Evolutionary conservation across 2,329 filamentous ascomycete genomes (phyloP).

Genomic region (Colletotrichum tropicicola): DNA sequence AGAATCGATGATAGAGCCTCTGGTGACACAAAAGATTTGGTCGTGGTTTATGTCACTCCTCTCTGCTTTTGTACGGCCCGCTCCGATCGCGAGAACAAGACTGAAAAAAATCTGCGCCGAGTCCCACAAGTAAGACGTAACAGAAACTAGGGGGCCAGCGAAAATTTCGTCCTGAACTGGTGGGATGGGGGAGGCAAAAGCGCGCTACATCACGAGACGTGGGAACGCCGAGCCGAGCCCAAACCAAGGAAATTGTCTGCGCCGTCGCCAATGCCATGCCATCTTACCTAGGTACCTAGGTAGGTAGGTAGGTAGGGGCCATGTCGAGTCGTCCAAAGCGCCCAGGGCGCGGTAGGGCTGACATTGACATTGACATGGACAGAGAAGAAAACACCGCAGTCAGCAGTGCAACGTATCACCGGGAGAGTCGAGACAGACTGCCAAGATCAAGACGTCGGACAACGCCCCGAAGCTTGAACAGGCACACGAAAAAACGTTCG

Average conservation of each 20-base stretch:
- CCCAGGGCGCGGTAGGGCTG: slow-evolving; percentile 22
- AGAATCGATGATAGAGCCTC: not conserved
- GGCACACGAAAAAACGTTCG: not conserved
- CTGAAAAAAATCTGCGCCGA: slow-evolving; percentile 20
- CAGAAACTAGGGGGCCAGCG: slow-evolving; percentile 16
- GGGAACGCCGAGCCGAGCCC: not conserved
- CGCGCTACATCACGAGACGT: not conserved
- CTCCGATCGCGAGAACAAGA: slow-evolving; percentile 1
- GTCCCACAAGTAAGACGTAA: slow-evolving; percentile 28
- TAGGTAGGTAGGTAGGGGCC: too few relatives aligned
- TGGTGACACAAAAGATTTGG: slow-evolving; percentile 12
- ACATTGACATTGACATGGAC: not conserved
- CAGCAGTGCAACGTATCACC: not conserved
- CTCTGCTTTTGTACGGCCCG: slow-evolving; percentile 1
- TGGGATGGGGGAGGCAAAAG: slow-evolving; percentile 8
- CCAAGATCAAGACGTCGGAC: not conserved
- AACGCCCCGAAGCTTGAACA: not conserved
- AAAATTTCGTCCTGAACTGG: not conserved
- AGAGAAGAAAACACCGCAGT: not conserved
- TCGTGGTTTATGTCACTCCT: not conserved
- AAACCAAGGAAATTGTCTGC: not conserved
- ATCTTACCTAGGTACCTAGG: too few relatives aligned
- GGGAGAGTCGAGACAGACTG: not conserved
- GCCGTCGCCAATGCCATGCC: too few relatives aligned
- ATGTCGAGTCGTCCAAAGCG: not conserved